Base-by-base conservation (phyloP, 2,329 filamentous ascomycete genomes). In the Ceratocystis variospora region DNA sequence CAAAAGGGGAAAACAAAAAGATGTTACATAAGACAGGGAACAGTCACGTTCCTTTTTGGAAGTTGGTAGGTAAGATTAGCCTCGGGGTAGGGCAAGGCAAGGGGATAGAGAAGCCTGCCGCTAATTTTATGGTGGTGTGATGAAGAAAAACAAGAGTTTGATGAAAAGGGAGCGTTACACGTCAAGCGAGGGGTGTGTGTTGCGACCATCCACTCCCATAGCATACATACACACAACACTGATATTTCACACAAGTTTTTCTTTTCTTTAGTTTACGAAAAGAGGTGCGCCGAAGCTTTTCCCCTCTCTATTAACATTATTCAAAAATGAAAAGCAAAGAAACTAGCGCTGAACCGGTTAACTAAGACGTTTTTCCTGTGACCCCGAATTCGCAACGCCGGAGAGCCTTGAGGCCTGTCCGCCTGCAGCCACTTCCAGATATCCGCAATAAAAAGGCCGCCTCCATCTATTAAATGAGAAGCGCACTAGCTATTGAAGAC, bases 331-430 rank as follows among this genome's bases (percentile, higher is more conserved):
- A 50, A 22, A 8, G 10, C 15, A 33, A 22, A 7, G 25, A 25
- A 15, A 57, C 53, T 57, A 57, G 28, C 53, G 25, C 53, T 57
- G 53, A 57, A 33, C 28, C 53, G 53, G 53, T 57, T 57, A 57
- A 57, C 53, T 57, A 33, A 57, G 25, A 57, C 53, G 53, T 57
- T 57, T 31, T 57, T 31, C 53, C 53, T 57, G 53, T 57, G 53
- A 57, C 53, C 53, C 53, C 53, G 53, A 57, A 57, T 57, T 57
- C 53, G 28, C 22, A 57, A 33, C 53, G 53, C 53, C 53, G 53
- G 53, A 19, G 22, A 22, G 25, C 2, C 17, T 25, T 53, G 15
- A 33, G 22, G 15, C 37, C 19, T n/a, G 22, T 22, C 53, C 41
- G 22, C 25, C 12, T 25, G 19, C 19, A 25, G 48, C 48, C 8